Percentiles rank a stretch among this genome's conserved stretches.
These are phyloP conservation scores for Pythium periplocum DNA, from an alignment of 352 stramenopile genomes.

Conservation along the genomic window DNA sequence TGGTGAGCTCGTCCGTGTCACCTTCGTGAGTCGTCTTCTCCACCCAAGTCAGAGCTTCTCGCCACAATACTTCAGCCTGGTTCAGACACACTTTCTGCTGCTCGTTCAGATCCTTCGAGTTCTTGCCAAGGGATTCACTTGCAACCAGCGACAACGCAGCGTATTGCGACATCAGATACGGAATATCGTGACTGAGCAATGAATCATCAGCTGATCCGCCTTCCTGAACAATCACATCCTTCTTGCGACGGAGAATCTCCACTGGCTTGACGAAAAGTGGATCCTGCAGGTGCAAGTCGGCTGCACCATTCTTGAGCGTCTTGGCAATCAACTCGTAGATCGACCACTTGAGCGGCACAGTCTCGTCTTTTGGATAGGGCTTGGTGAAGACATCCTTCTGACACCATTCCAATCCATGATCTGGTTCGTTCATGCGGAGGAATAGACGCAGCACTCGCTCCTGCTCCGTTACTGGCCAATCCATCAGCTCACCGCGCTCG, in stretches of 20 bases:
- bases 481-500: slow-evolving; percentile 65
- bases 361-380: slow-evolving; percentile 54
- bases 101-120: slow-evolving; percentile 29
- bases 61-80: slow-evolving; percentile 64
- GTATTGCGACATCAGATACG: slow-evolving; percentile 69
- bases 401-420: slow-evolving; percentile 41
- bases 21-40: slow-evolving; percentile 38
- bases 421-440: slow-evolving; percentile 44
- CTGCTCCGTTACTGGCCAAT: slow-evolving; percentile 63
- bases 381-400: slow-evolving; percentile 48
- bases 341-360: slow-evolving; percentile 59
- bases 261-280: slow-evolving; percentile 53
- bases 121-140: slow-evolving; percentile 27
- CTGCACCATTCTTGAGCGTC: slow-evolving; percentile 33
- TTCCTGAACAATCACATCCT: slow-evolving; percentile 38
- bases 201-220: slow-evolving; percentile 31
- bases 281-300: slow-evolving; percentile 40
- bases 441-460: slow-evolving; percentile 63
- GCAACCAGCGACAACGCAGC: slow-evolving; percentile 47
- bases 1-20: slow-evolving; percentile 39
- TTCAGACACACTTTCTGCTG: slow-evolving; percentile 42
- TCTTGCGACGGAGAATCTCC: slow-evolving; percentile 55
- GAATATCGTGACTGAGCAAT: slow-evolving; percentile 56
- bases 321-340: slow-evolving; percentile 64
- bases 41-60: slow-evolving; percentile 59